Evolutionary conservation across 495 filamentous ascomycete species (phyloP).

Genomic region (Penicillium steckii): DNA sequence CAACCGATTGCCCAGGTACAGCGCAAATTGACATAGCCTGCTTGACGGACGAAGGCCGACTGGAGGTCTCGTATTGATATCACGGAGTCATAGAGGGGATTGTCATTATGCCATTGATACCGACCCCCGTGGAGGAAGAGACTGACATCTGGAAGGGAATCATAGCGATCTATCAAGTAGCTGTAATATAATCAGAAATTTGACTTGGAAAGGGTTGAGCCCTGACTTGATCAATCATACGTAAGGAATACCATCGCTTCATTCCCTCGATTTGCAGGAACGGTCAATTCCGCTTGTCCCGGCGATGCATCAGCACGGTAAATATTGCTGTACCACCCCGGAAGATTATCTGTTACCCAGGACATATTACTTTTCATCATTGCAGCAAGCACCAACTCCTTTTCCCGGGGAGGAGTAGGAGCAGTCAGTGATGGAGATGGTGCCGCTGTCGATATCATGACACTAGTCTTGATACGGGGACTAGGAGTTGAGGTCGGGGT

Average conservation of each 20-base stretch:
- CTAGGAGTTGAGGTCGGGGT: not conserved
- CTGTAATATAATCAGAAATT: slow-evolving; percentile 22
- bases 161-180: slow-evolving; percentile 49
- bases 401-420: slow-evolving; percentile 1
- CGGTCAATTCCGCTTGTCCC: slow-evolving; percentile 31
- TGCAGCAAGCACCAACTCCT: slow-evolving; percentile 28
- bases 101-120: slow-evolving; percentile 54
- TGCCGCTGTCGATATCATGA: not conserved
- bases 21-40: slow-evolving; percentile 51
- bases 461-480: not conserved
- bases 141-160: slow-evolving; percentile 38
- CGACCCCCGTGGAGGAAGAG: slow-evolving; percentile 47
- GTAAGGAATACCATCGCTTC: slow-evolving; percentile 65
- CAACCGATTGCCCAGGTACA: slow-evolving; percentile 47
- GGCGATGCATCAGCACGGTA: slow-evolving; percentile 49
- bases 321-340: slow-evolving; percentile 41
- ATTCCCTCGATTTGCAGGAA: slow-evolving; percentile 57
- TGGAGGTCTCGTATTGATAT: slow-evolving; percentile 27
- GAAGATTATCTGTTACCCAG: slow-evolving; percentile 30
- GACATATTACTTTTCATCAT: slow-evolving; percentile 24
- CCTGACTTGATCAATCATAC: slow-evolving; percentile 24
- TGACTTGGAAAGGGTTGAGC: not conserved
- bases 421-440: not conserved
- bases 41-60: slow-evolving; percentile 18
- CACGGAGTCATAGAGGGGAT: slow-evolving; percentile 44